A percentile compares a stretch with the other conserved stretches of the same genome.
phyloP scores from a whole-genome alignment of 2,329 filamentous ascomycete genomes.

The Exophiala sideris region DNA sequence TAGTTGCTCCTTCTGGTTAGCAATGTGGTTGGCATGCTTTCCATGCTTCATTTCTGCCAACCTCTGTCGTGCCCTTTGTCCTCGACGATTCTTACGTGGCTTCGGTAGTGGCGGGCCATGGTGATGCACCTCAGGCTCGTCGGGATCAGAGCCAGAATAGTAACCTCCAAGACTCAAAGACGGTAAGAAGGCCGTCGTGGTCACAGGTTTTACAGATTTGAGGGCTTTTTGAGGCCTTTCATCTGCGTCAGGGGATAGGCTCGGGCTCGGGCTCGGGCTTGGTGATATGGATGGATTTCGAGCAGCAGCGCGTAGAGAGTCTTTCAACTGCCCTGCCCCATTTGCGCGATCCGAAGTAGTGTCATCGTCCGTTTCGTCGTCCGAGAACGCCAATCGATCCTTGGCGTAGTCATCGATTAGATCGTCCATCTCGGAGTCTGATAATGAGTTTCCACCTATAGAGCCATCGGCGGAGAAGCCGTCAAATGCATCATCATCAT shows the following conservation, averaged over 20 bases:
- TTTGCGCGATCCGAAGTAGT: neutral
- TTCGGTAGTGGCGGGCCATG: slow-evolving; percentile 33
- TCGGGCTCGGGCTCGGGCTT: slow-evolving; percentile 1
- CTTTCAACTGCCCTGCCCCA: neutral
- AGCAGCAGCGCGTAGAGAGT: neutral
- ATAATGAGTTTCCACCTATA: neutral
- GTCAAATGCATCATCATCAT: slow-evolving; percentile 29
- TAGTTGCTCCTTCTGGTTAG: slow-evolving; percentile 38
- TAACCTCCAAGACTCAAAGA: slow-evolving; percentile 61
- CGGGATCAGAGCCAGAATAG: slow-evolving; percentile 60
- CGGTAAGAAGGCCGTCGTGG: slow-evolving; percentile 56
- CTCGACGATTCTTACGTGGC: slow-evolving; percentile 55
- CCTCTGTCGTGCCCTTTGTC: slow-evolving; percentile 59
- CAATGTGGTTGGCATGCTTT: slow-evolving; percentile 56
- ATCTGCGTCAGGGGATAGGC: neutral
- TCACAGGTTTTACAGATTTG: neutral
- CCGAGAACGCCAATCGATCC: slow-evolving; percentile 14
- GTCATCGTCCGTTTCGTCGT: slow-evolving; percentile 9
- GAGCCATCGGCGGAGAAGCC: slow-evolving; percentile 23
- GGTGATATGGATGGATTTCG: slow-evolving; percentile 13
- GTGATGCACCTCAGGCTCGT: slow-evolving; percentile 47
- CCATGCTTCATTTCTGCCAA: slow-evolving; percentile 63
- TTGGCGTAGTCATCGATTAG: slow-evolving; percentile 5
- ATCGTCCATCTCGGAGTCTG: slow-evolving; percentile 10
- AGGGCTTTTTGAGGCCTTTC: neutral